Conservation (phyloP, 768 basidiomycete genomes). For the Russula sp. region DNA sequence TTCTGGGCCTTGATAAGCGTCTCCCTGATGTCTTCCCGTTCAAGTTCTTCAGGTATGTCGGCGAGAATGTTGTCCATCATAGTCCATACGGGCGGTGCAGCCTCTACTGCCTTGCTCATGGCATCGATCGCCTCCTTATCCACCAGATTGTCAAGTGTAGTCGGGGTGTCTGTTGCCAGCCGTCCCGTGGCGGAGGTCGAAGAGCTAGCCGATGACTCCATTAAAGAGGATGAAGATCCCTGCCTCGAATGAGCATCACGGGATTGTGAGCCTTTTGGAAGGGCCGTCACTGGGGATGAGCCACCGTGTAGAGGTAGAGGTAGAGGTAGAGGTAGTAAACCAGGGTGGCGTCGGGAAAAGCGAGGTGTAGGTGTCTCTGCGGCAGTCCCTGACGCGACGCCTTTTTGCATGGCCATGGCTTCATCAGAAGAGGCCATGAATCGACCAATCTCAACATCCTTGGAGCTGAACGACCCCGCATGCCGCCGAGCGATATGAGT, state of each 20-base stretch:
- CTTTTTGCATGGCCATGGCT: conserved; percentile 38
- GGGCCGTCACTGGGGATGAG: not conserved
- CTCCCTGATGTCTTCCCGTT: conserved; percentile 43
- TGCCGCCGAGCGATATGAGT: conserved; percentile 65
- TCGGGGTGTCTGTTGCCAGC: conserved; percentile 41
- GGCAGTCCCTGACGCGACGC: conserved; percentile 33
- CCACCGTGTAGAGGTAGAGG: conserved; percentile 6
- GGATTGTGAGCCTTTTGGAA: conserved; percentile 8
- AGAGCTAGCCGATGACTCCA: conserved; percentile 36
- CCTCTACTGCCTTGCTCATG: conserved; percentile 70
- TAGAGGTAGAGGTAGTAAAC: conserved; percentile 12
- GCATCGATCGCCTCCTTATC: conserved; percentile 77
- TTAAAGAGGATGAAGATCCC: conserved; percentile 39
- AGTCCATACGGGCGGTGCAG: conserved; percentile 78
- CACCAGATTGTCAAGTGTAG: conserved; percentile 56
- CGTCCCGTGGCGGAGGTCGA: conserved; percentile 36
- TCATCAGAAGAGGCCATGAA: conserved; percentile 61
- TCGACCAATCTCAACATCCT: conserved; percentile 87
- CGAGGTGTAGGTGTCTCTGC: conserved; percentile 29
- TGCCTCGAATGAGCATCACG: conserved; percentile 38
- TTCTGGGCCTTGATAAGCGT: conserved; percentile 55
- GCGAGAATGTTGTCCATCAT: conserved; percentile 66
- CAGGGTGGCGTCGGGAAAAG: conserved; percentile 26
- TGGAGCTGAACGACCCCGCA: conserved; percentile 91
- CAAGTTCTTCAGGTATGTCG: conserved; percentile 39